A percentile compares a stretch with the other conserved stretches of the same genome.
phyloP scores from a whole-genome alignment of 768 basidiomycete genomes.

The Mycena rebaudengoi region DNA sequence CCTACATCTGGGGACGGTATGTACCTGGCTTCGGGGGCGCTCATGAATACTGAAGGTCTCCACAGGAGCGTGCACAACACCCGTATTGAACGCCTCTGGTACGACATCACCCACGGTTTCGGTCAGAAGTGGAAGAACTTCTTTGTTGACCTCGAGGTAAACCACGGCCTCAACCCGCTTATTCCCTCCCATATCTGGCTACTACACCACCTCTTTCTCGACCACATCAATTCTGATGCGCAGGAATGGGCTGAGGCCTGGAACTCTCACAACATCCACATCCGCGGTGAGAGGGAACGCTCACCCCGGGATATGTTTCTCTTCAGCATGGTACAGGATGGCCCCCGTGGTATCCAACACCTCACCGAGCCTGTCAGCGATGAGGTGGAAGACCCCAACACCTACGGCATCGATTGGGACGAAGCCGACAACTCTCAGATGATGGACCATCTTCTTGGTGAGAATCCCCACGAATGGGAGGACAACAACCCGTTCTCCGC shows the following conservation, averaged over 20 bases:
- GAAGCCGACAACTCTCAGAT: background rate
- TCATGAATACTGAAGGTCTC: background rate
- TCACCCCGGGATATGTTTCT: slow-evolving; percentile 24
- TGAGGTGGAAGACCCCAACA: background rate
- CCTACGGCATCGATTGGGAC: slow-evolving; percentile 24
- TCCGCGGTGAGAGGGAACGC: slow-evolving; percentile 9
- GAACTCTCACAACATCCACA: slow-evolving; percentile 33
- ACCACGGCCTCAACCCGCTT: slow-evolving; percentile 28
- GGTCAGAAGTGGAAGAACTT: slow-evolving; percentile 40
- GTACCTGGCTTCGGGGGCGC: background rate
- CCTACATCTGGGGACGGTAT: slow-evolving; percentile 1
- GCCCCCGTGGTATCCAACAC: slow-evolving; percentile 16
- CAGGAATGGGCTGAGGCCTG: slow-evolving; percentile 34
- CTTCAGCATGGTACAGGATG: slow-evolving; percentile 26
- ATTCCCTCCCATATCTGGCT: slow-evolving; percentile 37
- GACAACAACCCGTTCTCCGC: background rate
- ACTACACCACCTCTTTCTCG: slow-evolving; percentile 37
- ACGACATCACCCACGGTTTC: slow-evolving; percentile 35
- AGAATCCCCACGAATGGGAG: slow-evolving; percentile 10
- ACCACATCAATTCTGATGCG: slow-evolving; percentile 30
- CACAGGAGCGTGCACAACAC: slow-evolving; percentile 21
- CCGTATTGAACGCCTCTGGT: slow-evolving; percentile 37
- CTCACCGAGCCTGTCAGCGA: background rate
- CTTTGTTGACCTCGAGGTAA: slow-evolving; percentile 34
- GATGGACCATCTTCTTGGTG: background rate